A percentile compares a stretch with the other conserved stretches of the same genome.
phyloP scores from a whole-genome alignment of 2,329 filamentous ascomycete species.

The Neofusicoccum sp. region DNA sequence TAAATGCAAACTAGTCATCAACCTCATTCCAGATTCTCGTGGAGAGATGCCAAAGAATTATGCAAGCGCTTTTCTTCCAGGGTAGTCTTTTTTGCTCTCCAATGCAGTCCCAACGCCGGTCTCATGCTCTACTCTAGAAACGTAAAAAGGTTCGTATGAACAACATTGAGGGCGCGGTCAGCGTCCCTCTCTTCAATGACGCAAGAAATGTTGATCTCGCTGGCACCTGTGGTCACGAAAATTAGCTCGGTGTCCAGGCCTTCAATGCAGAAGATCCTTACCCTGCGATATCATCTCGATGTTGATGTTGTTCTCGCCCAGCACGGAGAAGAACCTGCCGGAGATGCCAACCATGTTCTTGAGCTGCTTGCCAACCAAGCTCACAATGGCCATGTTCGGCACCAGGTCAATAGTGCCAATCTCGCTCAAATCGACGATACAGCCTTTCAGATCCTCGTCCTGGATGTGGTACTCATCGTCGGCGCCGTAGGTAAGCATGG shows the following conservation, averaged over 20 bases:
- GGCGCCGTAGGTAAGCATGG: slow-evolving; percentile 45
- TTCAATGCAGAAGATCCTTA: slow-evolving; percentile 44
- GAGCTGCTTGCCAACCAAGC: slow-evolving; percentile 91
- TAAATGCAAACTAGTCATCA: not conserved
- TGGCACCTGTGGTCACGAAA: slow-evolving; percentile 68
- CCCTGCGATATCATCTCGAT: slow-evolving; percentile 99
- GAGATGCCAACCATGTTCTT: slow-evolving; percentile 95
- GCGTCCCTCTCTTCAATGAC: slow-evolving; percentile 92
- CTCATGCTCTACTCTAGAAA: slow-evolving; percentile 69
- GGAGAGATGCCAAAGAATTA: not conserved
- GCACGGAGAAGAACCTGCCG: slow-evolving; percentile 90
- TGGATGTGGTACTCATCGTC: slow-evolving; percentile 53
- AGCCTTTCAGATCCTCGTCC: slow-evolving; percentile 50
- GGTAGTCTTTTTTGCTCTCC: not conserved
- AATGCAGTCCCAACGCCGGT: slow-evolving; percentile 1
- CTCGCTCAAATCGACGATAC: slow-evolving; percentile 70
- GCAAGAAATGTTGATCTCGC: slow-evolving; percentile 98
- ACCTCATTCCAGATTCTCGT: not conserved
- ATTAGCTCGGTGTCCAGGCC: not conserved
- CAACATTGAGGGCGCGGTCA: slow-evolving; percentile 89
- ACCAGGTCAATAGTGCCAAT: slow-evolving; percentile 91
- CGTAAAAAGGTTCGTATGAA: slow-evolving; percentile 96
- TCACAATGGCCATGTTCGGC: slow-evolving; percentile 91
- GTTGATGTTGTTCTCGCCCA: slow-evolving; percentile 92
- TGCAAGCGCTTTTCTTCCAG: slow-evolving; percentile 1